A percentile compares a stretch with the other conserved stretches of the same genome.
These are phyloP conservation scores for Colletotrichum euphorbiae DNA, from an alignment of 2,329 filamentous ascomycete genomes.

Conservation along the genomic window DNA sequence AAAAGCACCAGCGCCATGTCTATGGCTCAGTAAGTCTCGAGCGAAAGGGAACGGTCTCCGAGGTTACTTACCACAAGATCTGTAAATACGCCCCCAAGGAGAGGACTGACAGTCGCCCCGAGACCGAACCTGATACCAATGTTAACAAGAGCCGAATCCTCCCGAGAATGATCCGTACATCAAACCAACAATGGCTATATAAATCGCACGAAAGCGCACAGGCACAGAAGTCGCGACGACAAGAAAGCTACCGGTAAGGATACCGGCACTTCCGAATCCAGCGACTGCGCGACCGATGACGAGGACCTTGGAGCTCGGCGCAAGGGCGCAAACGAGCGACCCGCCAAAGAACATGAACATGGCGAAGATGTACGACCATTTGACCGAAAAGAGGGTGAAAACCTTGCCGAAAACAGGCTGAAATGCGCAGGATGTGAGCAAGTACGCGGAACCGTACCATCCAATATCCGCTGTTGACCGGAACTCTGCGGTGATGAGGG, in stretches of 20 bases:
- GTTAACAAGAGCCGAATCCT: background rate
- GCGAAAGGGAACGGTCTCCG: too few relatives aligned
- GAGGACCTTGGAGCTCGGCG: constrained; percentile 26
- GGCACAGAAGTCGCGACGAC: constrained; percentile 49
- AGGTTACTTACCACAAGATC: constrained; percentile 47
- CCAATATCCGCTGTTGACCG: constrained; percentile 54
- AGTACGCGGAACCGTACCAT: constrained; percentile 61
- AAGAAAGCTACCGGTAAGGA: constrained; percentile 51
- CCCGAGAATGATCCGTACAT: constrained; percentile 43
- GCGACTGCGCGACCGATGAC: constrained; percentile 36
- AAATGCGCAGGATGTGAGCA: constrained; percentile 46
- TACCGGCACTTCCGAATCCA: constrained; percentile 41
- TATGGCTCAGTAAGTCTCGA: constrained; percentile 40
- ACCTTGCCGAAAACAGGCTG: constrained; percentile 45
- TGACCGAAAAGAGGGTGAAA: constrained; percentile 54
- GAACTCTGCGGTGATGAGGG: constrained; percentile 54
- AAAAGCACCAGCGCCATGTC: constrained; percentile 41
- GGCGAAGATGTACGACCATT: constrained; percentile 42
- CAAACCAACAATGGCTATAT: constrained; percentile 48
- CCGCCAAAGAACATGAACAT: constrained; percentile 32
- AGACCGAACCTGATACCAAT: constrained; percentile 47
- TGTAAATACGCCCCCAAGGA: constrained; percentile 52
- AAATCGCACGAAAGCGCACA: constrained; percentile 45
- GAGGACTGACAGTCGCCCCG: constrained; percentile 49
- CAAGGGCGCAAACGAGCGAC: constrained; percentile 29